Conservation (phyloP, 1,284 basidiomycete genomes). For the Ustilago sp. region DNA sequence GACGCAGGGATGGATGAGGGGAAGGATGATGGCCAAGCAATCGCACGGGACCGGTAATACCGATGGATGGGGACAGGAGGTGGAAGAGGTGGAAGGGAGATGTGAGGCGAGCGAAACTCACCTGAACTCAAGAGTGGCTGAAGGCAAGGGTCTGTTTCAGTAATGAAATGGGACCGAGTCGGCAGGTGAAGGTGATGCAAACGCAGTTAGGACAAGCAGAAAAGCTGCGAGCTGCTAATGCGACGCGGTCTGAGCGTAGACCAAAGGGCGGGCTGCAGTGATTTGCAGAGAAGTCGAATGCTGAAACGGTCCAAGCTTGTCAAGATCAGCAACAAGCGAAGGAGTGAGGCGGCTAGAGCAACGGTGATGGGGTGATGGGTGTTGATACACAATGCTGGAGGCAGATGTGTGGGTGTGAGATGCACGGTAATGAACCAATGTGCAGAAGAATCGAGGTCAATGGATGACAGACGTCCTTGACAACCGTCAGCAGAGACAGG, state of each 20-base stretch:
- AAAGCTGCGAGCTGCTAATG: neutral
- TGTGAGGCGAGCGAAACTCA: conserved; percentile 5
- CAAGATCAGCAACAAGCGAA: neutral
- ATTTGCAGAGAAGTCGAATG: neutral
- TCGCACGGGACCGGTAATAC: neutral
- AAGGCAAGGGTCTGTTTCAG: conserved; percentile 2
- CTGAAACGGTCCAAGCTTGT: conserved; percentile 8
- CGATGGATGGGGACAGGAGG: neutral
- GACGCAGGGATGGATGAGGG: conserved; percentile 10
- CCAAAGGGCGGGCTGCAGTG: neutral
- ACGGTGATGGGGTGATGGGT: neutral
- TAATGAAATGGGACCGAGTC: conserved; percentile 26
- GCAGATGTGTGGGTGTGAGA: conserved; percentile 4
- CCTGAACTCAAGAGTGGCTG: neutral
- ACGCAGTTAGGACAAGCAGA: conserved; percentile 4
- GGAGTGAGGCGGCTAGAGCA: neutral
- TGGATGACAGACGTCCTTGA: neutral
- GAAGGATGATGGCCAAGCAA: conserved; percentile 4
- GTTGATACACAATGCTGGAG: neutral
- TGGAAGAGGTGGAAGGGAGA: neutral
- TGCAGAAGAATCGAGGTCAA: neutral
- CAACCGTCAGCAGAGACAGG: conserved; percentile 23
- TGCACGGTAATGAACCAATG: neutral
- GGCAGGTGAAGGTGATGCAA: neutral
- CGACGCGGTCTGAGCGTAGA: conserved; percentile 13